Evolutionary conservation across 768 basidiomycete species (phyloP), one percentile per base, ranked within the genome.

Genomic region (Boletales sp.): DNA sequence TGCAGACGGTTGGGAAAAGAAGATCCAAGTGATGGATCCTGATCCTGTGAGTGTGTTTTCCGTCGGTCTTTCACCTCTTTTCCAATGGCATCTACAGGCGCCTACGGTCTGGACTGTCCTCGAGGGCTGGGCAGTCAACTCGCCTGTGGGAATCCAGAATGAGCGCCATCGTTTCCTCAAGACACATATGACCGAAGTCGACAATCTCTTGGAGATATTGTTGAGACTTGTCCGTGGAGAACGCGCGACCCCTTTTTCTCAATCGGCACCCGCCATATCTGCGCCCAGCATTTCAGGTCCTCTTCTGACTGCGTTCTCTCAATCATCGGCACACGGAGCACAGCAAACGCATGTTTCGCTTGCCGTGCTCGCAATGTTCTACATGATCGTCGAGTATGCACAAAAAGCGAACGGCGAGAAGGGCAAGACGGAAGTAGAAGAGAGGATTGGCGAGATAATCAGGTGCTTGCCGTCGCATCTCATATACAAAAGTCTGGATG

Each of bases 341-440:
- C 90, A 94, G 60, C 95, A 99, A 71, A 97, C 94, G 1, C 94
- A 94, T 57, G 88, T 95, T 19, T 91, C 91, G 9, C 79, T 98
- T 31, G 94, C 94, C 9, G 89, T 98, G 11, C 75, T 98, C 44
- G 92, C 94, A 13, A 81, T 98, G 68, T 93, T 92, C 72, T 79
- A 88, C 21, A 81, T 97, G 74, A 75, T 87, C 7, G 73, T 85
- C 44, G 91, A 93, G 57, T 93, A 86, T 63, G 93, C 92, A 7
- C 74, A 77, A 64, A 86, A 84, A 62, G 85, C 84, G 32, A 67
- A 64, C 19, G 86, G 77, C 44, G 83, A 80, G 56, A 78, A 82
- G 67, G 86, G 85, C 13, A 86, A 83, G 66, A 63, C 53, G 7
- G 86, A 90, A 66, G 84, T 85, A 2, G 87, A 92, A 65, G 81